phyloP scores from a whole-genome alignment of 306 rosid species.

The Cajanus cajan region DNA sequence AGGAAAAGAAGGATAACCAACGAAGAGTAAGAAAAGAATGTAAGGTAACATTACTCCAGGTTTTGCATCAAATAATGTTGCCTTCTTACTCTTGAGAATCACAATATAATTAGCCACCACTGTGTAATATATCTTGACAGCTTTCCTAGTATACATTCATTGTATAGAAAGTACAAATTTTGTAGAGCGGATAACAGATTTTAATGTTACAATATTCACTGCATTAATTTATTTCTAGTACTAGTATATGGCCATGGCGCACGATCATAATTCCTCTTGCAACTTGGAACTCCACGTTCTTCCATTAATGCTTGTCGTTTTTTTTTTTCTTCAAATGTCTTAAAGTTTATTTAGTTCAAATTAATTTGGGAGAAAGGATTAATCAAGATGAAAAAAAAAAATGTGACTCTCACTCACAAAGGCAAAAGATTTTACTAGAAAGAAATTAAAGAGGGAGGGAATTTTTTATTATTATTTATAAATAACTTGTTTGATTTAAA shows the following conservation, averaged over 20 bases:
- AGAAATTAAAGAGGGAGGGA: no score
- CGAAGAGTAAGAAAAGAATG: not conserved
- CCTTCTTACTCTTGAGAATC: not conserved
- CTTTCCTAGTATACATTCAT: constrained; percentile 13
- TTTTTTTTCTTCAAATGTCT: not conserved
- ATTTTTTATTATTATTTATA: no score
- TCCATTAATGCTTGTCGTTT: not conserved
- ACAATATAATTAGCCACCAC: not conserved
- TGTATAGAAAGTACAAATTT: constrained; percentile 28
- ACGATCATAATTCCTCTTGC: not conserved
- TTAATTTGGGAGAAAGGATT: not conserved
- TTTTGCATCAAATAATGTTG: constrained; percentile 4
- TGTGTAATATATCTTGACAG: not conserved
- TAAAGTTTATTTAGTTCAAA: not conserved
- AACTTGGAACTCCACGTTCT: not conserved
- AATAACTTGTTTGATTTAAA: not conserved
- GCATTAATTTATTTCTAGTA: not conserved
- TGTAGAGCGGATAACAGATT: not conserved
- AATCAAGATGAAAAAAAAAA: no score
- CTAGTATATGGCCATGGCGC: not conserved
- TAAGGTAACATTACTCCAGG: not conserved
- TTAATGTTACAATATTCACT: not conserved
- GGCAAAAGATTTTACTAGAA: not conserved
- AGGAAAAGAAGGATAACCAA: not conserved
- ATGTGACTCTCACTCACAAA: not conserved